A percentile compares a stretch with the other conserved stretches of the same genome.
Evolutionary conservation across 768 basidiomycete species (phyloP).

Genomic region (Hericium rajendrae): DNA sequence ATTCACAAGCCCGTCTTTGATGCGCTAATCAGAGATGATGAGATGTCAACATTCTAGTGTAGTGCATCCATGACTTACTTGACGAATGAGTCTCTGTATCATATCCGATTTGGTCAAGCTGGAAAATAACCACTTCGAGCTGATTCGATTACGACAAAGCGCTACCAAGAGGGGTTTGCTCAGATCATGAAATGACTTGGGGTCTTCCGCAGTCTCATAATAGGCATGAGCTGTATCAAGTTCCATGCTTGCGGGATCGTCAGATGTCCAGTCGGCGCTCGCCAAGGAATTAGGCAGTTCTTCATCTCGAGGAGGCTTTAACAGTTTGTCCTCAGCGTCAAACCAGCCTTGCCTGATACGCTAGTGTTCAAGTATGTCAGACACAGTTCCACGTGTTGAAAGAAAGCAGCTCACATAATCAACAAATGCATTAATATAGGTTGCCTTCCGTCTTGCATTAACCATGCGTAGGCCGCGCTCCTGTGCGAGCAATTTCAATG

Average conservation of each 20-base stretch:
- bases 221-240: not conserved
- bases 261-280: not conserved
- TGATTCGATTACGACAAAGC: not conserved
- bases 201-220: not conserved
- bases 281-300: not conserved
- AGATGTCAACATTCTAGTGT: not conserved
- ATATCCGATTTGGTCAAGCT: not conserved
- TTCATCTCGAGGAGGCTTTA: not conserved
- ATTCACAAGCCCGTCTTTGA: not conserved
- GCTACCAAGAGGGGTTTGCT: not conserved
- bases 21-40: not conserved
- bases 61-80: not conserved
- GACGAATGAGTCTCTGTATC: not conserved
- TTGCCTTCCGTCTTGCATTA: not conserved
- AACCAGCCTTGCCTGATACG: not conserved
- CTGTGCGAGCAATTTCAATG: not conserved
- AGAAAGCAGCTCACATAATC: not conserved
- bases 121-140: not conserved
- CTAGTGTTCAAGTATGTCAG: not conserved
- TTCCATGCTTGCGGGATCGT: not conserved
- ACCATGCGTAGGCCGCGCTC: not conserved
- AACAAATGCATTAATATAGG: not conserved
- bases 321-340: not conserved
- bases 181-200: not conserved
- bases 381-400: not conserved